A percentile compares a stretch with the other conserved stretches of the same genome.
Evolutionary conservation across 2,329 filamentous ascomycete species (phyloP).

Genomic region (Paecilomyces fulvus): DNA sequence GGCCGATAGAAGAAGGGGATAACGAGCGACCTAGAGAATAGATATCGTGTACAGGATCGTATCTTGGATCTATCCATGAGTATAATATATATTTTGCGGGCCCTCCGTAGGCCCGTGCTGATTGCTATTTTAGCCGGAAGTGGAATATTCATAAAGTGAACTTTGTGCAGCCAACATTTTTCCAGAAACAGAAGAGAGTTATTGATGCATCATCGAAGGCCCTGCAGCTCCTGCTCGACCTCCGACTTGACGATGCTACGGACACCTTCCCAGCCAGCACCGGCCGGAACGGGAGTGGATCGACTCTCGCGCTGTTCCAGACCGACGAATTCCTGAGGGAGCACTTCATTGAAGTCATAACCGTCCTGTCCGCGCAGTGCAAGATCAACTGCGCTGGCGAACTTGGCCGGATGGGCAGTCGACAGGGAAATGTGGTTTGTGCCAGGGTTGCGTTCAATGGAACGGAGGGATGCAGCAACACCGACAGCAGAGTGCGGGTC

Average conservation of each 20-base stretch:
- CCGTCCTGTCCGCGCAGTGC: constrained; percentile 63
- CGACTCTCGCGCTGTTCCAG: constrained; percentile 68
- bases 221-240: constrained; percentile 45
- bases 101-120: no score
- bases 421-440: constrained; percentile 72
- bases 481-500: constrained; percentile 92
- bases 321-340: constrained; percentile 74
- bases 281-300: constrained; percentile 58
- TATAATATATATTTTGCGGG: no score
- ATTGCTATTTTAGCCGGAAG: no score
- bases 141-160: no score
- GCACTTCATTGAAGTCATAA: constrained; percentile 70
- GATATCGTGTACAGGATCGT: no score
- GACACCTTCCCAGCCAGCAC: constrained; percentile 62
- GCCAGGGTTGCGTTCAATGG: constrained; percentile 46
- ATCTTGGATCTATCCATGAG: no score
- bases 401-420: constrained; percentile 95
- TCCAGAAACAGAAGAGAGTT: neutral
- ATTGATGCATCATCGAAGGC: constrained; percentile 8
- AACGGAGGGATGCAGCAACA: constrained; percentile 65
- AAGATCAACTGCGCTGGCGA: constrained; percentile 72
- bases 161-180: no score
- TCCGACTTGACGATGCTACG: constrained; percentile 66
- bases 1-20: no score
- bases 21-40: no score